Evolutionary conservation across 768 basidiomycete genomes (phyloP).

Genomic region (Xerocomus brunneocitrinus): DNA sequence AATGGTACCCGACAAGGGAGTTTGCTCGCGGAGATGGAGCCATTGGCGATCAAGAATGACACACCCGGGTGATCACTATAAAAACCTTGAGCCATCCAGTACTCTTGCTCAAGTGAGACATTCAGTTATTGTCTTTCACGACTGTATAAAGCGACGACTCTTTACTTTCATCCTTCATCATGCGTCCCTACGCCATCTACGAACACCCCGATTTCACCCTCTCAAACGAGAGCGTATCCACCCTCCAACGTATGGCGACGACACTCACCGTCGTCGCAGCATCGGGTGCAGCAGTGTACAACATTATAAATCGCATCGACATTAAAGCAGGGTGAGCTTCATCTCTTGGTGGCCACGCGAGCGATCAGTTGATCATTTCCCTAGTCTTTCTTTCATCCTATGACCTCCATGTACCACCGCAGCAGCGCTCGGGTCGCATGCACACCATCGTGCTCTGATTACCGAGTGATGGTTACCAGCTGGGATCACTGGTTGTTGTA

Average conservation of each 20-base stretch:
- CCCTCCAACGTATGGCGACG: constrained; percentile 24
- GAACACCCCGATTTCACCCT: constrained; percentile 32
- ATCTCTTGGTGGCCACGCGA: background rate
- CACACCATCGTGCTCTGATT: background rate
- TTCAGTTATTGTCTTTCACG: background rate
- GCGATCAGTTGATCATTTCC: background rate
- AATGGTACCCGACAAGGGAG: background rate
- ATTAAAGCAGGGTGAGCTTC: constrained; percentile 18
- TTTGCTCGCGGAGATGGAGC: background rate
- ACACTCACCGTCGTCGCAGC: constrained; percentile 30
- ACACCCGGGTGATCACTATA: background rate
- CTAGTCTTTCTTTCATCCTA: constrained; percentile 11
- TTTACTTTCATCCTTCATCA: constrained; percentile 3
- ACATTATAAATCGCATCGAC: constrained; percentile 17
- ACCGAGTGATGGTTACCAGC: background rate
- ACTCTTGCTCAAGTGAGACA: background rate
- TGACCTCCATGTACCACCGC: constrained; percentile 4
- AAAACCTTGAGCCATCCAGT: no score
- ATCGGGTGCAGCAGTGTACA: constrained; percentile 30
- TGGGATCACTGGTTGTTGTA: constrained; percentile 11
- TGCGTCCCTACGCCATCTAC: constrained; percentile 33
- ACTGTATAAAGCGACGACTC: background rate
- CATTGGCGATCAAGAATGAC: no score
- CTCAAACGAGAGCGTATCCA: constrained; percentile 21
- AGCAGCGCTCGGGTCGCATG: background rate